Evolutionary conservation across 2,329 filamentous ascomycete species (phyloP).

Genomic region (Madurella mycetomatis): DNA sequence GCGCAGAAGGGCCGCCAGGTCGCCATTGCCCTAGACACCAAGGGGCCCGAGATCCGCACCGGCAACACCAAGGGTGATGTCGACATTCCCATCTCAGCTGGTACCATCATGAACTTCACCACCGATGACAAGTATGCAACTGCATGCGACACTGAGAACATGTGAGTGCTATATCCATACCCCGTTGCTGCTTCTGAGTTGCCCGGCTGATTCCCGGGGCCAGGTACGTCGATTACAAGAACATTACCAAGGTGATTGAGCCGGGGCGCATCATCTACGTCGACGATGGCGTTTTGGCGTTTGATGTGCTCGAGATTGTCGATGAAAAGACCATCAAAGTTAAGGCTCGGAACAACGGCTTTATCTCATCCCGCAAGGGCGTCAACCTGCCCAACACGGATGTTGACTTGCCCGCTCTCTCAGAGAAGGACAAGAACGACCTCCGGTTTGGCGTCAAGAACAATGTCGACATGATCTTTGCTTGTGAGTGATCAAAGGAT

Average conservation of each 20-base stretch:
- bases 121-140: constrained; percentile 91
- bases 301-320: constrained; percentile 82
- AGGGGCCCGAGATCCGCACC: constrained; percentile 59
- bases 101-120: constrained; percentile 88
- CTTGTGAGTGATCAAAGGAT: constrained; percentile 42
- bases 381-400: constrained; percentile 99
- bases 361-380: constrained; percentile 98
- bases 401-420: constrained; percentile 93
- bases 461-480: constrained; percentile 98
- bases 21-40: constrained; percentile 85
- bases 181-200: not conserved
- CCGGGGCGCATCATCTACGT: constrained; percentile 93
- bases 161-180: constrained; percentile 54
- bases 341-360: constrained; percentile 92
- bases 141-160: constrained; percentile 81
- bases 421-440: constrained; percentile 96
- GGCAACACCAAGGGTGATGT: constrained; percentile 69
- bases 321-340: constrained; percentile 86
- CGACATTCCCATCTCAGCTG: constrained; percentile 77
- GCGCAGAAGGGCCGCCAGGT: constrained; percentile 75
- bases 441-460: constrained; percentile 96
- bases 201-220: constrained; percentile 10
- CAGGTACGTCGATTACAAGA: constrained; percentile 98
- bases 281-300: constrained; percentile 95
- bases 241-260: constrained; percentile 97